Conservation (phyloP, 2,329 filamentous ascomycete genomes). For the Penicillium digitatum region DNA sequence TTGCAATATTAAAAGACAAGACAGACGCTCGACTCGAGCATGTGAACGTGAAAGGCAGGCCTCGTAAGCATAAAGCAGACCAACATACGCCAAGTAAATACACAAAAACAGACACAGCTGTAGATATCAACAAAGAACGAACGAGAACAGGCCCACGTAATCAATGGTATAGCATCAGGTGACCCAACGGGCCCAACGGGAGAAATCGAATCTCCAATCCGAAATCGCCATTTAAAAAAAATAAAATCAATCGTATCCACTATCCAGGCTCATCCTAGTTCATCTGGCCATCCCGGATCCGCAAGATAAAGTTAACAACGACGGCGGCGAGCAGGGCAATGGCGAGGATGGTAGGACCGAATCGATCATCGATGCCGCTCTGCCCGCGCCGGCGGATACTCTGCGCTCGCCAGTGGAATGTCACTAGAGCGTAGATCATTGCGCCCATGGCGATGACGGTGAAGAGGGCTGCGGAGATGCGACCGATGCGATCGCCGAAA, state of each 20-base stretch:
- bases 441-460: slow-evolving; percentile 90
- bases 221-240: not conserved
- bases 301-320: slow-evolving; percentile 91
- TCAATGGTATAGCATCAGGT: not conserved
- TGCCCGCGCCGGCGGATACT: slow-evolving; percentile 88
- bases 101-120: not conserved
- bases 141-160: not conserved
- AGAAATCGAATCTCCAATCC: not conserved
- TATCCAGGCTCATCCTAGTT: slow-evolving; percentile 5
- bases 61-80: slow-evolving; percentile 5
- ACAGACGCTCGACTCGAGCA: not conserved
- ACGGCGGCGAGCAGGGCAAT: slow-evolving; percentile 82
- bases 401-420: slow-evolving; percentile 95
- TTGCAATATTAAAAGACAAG: slow-evolving; percentile 1
- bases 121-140: not conserved
- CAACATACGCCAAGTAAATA: slow-evolving; percentile 1
- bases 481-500: slow-evolving; percentile 91
- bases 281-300: slow-evolving; percentile 41
- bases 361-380: slow-evolving; percentile 92
- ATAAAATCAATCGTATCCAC: not conserved
- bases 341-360: slow-evolving; percentile 86
- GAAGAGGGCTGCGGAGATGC: slow-evolving; percentile 90
- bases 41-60: not conserved
- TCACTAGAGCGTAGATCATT: slow-evolving; percentile 91
- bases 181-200: not conserved